Conservation (phyloP, 306 rosid species). For the cucumber (Cucumis sativus) region Cucumber_9930_V3 NC_026657.2:20878501-20879000, state of each 20-base stretch:
- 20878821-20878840: constrained; percentile 88
- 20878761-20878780: constrained; percentile 68
- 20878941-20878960: constrained; percentile 79
- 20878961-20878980: constrained; percentile 69
- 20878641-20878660: constrained; percentile 79
- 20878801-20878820: constrained; percentile 57
- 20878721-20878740: constrained; percentile 91
- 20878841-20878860: constrained; percentile 87
- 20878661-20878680: constrained; percentile 99
- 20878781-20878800: constrained; percentile 74
- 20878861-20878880: constrained; percentile 73
- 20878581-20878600: constrained; percentile 62
- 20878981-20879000: constrained; percentile 54
- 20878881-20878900: constrained; percentile 73
- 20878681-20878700: constrained; percentile 99
- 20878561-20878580: constrained; percentile 72
- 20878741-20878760: constrained; percentile 62
- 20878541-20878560: constrained; percentile 63
- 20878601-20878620: constrained; percentile 76
- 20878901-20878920: constrained; percentile 68
- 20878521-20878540: constrained; percentile 67
- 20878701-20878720: constrained; percentile 90
- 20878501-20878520: constrained; percentile 54
- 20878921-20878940: constrained; percentile 89
- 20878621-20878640: constrained; percentile 79